Base-by-base conservation (phyloP, 352 stramenopile genomes). In the Blastocystis sp. region DNA sequence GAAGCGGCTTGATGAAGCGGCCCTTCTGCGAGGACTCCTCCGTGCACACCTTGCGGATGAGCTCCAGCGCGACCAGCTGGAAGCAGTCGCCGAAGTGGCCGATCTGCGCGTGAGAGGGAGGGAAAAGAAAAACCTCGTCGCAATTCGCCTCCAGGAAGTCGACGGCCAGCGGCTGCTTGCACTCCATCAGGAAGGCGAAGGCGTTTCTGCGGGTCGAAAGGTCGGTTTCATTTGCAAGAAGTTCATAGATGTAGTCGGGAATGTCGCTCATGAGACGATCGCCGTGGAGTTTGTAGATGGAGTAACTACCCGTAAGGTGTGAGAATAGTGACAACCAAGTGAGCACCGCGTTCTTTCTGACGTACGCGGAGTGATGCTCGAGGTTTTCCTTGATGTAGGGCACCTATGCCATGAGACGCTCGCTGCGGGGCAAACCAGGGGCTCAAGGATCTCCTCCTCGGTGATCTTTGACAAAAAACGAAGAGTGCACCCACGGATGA, bases 131-230 rank as follows among this genome's bases (percentile, higher is more conserved):
- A 60, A 78, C 76, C 17, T 88, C 68, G 57, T 88, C 78, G 45
- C 64, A 76, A 48, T 88, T 88, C 24, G 42, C 43, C 40, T 88
- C 78, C 14, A 88, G 65, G 91, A 98, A 99, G 71, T 97, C 95
- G 89, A 99, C 97, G 0, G 97, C 97, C 21, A 96, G 89, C 78
- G 97, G 94, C 91, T 99, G 96, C 9, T 95, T 94, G 89, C 98
- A 97, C 89, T 99, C 97, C 92, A 98, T 98, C 24, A 99, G 93
- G 95, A 99, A 99, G 66, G 99, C 91, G 91, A 99, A 99, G 40
- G 97, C 97, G 90, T 99, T 99, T 79, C 96, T 93, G 66, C 96
- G 92, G 28, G 95, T 94, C 74, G 92, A 93, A 3, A 95, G 92
- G 92, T 99, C 97, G 17, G 93, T 98, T 90, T 99, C 97, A 77